These are phyloP conservation scores for Fusarium xyrophilum DNA, from an alignment of 2,329 filamentous ascomycete genomes.

Conservation along the genomic window DNA sequence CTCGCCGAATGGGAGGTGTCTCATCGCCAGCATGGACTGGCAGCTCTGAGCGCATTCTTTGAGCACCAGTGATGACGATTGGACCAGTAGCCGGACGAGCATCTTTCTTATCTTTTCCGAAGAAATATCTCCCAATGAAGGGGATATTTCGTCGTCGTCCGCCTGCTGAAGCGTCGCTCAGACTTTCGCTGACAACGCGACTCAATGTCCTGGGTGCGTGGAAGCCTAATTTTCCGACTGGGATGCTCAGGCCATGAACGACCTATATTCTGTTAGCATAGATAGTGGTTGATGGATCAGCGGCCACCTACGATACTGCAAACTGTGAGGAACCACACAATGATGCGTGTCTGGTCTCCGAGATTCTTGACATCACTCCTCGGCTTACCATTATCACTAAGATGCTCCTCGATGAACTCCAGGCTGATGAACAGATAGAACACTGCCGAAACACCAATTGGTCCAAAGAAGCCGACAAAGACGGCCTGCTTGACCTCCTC, in stretches of 20 bases:
- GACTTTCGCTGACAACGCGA: conserved; percentile 40
- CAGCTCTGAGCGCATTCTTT: conserved; percentile 10
- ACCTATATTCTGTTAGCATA: conserved; percentile 47
- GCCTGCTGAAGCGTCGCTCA: conserved; percentile 15
- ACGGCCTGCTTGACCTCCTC: conserved; percentile 75
- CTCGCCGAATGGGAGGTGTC: conserved; percentile 14
- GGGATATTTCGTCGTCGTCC: conserved; percentile 29
- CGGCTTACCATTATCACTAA: conserved; percentile 58
- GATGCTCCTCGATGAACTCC: conserved; percentile 69
- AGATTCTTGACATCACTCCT: conserved; percentile 57
- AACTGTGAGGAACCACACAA: conserved; percentile 86
- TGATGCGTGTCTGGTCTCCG: conserved; percentile 69
- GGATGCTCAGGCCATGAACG: conserved; percentile 83
- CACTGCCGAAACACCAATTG: conserved; percentile 87
- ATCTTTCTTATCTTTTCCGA: not conserved
- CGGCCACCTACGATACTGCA: conserved; percentile 75
- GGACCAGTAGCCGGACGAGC: not conserved
- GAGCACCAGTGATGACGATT: conserved; percentile 18
- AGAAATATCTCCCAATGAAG: conserved; percentile 27
- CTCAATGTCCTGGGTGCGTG: conserved; percentile 69
- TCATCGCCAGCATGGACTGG: not conserved
- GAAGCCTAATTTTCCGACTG: conserved; percentile 70
- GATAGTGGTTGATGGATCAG: fast-evolving
- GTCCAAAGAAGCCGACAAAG: conserved; percentile 92
- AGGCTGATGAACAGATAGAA: conserved; percentile 86